Evolutionary conservation across 306 rosid species (phyloP), one percentile per base, ranked within the genome.

Genomic region (Astragalus membranaceus): DNA sequence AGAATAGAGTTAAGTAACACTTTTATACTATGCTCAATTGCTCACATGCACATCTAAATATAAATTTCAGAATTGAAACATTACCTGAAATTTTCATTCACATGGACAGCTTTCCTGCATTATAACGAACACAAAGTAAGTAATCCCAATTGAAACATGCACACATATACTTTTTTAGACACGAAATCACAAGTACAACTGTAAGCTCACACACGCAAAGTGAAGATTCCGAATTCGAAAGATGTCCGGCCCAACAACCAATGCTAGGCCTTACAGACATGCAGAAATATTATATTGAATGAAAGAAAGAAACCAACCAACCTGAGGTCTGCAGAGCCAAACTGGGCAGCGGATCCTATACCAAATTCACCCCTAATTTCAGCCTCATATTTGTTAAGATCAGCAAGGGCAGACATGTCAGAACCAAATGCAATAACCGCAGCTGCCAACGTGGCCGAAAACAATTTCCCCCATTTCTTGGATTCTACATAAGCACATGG

Each of bases 321-420:
- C 96, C 80, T 90, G 74, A 93, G 97, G 60, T 93, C 98, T 8
- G 98, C 98, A 39, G 97, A 93, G 15, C 98, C 98, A 66, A 70
- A 93, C 17, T 93, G 98, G 1, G 98, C 98, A 0, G 98, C 98
- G 0, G 98, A 93, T 48, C 97, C 98, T 3, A 88, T 93, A 1
- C 98, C 98, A 63, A 93, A 93, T 79, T 93, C 96, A 64, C 98
- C 98, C 52, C 93, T 88, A 0, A 84, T 35, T 1, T 73, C 88
- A 11, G 98, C 98, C 59, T 90, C 98, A 43, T 17, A 90, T 74
- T 88, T 92, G 79, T 92, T 92, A 68, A 92, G 96, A 67, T 90
- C 98, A 64, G 98, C 98, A 56, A 88, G 56, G 57, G 98, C 90
- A 41, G 96, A 80, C 80, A 88, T 76, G 85, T 78, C 86, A 48